These are phyloP conservation scores for Aethionema arabicum DNA, from an alignment of 345 rosid species.

Conservation along the genomic window DNA sequence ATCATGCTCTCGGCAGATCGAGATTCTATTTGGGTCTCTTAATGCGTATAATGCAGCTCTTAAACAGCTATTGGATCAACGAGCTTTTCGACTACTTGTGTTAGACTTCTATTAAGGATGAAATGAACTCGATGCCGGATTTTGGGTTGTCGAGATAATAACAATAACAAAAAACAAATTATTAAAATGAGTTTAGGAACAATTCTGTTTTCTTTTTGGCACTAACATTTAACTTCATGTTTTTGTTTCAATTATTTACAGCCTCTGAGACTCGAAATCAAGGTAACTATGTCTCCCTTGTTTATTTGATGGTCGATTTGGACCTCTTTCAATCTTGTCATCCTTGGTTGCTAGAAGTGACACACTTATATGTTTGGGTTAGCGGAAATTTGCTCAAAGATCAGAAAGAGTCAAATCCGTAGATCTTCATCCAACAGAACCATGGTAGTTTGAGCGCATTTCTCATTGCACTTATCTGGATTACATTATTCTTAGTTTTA, in stretches of 20 bases:
- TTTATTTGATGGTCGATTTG: slow-evolving; percentile 6
- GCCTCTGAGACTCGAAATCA: slow-evolving; percentile 48
- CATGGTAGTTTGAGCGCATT: slow-evolving; percentile 46
- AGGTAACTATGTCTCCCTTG: slow-evolving; percentile 35
- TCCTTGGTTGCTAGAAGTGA: slow-evolving; percentile 22
- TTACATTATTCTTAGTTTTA: not conserved
- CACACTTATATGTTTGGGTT: slow-evolving; percentile 30
- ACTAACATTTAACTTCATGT: slow-evolving; percentile 24
- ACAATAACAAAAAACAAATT: not conserved
- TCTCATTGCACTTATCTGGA: slow-evolving; percentile 7
- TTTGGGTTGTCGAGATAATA: not conserved
- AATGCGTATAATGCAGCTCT: not conserved
- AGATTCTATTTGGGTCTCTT: not conserved
- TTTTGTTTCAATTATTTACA: slow-evolving; percentile 33
- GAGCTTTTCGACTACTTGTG: not conserved
- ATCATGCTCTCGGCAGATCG: not conserved
- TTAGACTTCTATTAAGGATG: not conserved
- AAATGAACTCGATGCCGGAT: not conserved
- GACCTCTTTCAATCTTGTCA: slow-evolving; percentile 4
- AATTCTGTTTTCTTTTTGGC: slow-evolving; percentile 5
- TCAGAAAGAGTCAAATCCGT: slow-evolving; percentile 68
- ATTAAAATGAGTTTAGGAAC: not conserved
- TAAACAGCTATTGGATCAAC: not conserved
- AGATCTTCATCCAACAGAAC: slow-evolving; percentile 64
- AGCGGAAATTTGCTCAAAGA: slow-evolving; percentile 51